Evolutionary conservation across 768 basidiomycete genomes (phyloP).

Genomic region (Trichaptum fuscoviolaceum): DNA sequence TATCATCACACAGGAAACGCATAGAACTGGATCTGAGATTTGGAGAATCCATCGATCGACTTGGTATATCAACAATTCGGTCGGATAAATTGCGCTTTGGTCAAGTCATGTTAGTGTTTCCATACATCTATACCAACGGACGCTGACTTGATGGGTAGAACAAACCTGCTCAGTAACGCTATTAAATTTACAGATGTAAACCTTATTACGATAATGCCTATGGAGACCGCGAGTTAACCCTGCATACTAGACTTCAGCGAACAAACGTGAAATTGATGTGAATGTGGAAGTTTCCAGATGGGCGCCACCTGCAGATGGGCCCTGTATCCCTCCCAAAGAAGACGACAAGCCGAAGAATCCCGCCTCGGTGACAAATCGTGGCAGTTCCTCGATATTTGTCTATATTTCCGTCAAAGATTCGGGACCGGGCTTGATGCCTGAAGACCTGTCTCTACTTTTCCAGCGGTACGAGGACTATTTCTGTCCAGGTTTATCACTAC

Average conservation of each 20-base stretch:
- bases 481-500: neutral
- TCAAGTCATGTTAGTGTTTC: conserved; percentile 24
- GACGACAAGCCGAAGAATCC: conserved; percentile 5
- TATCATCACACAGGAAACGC: conserved; percentile 20
- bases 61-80: conserved; percentile 24
- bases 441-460: conserved; percentile 31
- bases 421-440: conserved; percentile 31
- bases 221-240: neutral
- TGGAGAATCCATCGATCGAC: conserved; percentile 23
- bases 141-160: conserved; percentile 7
- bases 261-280: conserved; percentile 25
- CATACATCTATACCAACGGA: neutral
- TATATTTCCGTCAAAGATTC: conserved; percentile 30
- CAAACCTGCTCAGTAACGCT: conserved; percentile 31
- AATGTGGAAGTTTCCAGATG: conserved; percentile 22
- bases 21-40: conserved; percentile 27
- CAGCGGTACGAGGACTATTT: conserved; percentile 9
- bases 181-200: conserved; percentile 31
- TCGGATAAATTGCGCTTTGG: conserved; percentile 32
- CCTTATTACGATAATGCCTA: conserved; percentile 6
- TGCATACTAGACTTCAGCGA: conserved; percentile 4
- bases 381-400: conserved; percentile 20
- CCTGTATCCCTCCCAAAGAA: conserved; percentile 22
- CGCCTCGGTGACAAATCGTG: neutral
- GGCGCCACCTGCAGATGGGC: conserved; percentile 23